A percentile compares a stretch with the other conserved stretches of the same genome.
Conservation (phyloP, 1,284 basidiomycete species). For the Apiotrichum mycotoxinovorans region DNA sequence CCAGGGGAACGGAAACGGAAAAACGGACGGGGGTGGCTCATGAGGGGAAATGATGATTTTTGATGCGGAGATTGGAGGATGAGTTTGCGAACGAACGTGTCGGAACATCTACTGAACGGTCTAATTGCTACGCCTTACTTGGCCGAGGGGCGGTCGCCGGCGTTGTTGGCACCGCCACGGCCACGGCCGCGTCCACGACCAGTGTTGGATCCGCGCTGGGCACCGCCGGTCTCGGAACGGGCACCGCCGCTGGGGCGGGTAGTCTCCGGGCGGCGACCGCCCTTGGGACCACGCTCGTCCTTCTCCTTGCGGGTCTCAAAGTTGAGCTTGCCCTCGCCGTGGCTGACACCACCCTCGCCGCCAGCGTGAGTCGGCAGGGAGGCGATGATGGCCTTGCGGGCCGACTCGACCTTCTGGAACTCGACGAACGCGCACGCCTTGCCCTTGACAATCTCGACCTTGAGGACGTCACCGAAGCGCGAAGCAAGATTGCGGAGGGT, state of each 20-base stretch:
- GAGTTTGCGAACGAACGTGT: background rate
- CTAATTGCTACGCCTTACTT: conserved; percentile 5
- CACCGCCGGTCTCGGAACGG: conserved; percentile 9
- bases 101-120: background rate
- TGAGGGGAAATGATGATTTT: background rate
- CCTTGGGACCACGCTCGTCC: conserved; percentile 57
- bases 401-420: conserved; percentile 72
- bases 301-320: conserved; percentile 89
- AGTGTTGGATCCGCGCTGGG: conserved; percentile 8
- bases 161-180: conserved; percentile 15
- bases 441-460: conserved; percentile 77
- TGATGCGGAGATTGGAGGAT: background rate
- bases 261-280: conserved; percentile 15
- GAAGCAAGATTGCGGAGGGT: conserved; percentile 61
- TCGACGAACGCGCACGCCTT: conserved; percentile 96
- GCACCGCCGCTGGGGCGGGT: conserved; percentile 6
- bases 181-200: conserved; percentile 17
- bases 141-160: conserved; percentile 9
- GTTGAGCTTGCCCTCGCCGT: conserved; percentile 60
- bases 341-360: conserved; percentile 81
- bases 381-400: conserved; percentile 75
- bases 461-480: conserved; percentile 81
- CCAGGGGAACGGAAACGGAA: background rate
- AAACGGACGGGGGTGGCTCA: background rate
- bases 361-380: conserved; percentile 64